Percentiles rank a stretch among this genome's conserved stretches.
Evolutionary conservation across 176 grass and related monocot species (phyloP).

Genomic region (Avena atlantica): DNA sequence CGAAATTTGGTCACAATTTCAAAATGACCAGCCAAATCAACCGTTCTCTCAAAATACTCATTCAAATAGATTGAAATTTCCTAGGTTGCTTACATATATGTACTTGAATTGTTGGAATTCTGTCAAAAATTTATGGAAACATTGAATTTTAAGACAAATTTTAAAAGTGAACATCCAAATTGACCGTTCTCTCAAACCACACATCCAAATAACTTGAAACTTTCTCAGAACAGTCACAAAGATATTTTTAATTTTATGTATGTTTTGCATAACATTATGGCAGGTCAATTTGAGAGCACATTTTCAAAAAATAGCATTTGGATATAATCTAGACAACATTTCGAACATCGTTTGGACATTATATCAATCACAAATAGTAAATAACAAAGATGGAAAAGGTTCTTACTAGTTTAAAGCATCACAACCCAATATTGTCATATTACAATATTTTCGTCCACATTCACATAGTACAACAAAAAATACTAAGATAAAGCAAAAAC

Average conservation of each 20-base stretch:
- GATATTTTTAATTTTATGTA: no score
- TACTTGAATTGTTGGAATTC: background rate
- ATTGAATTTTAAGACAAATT: background rate
- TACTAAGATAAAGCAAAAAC: background rate
- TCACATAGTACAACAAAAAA: background rate
- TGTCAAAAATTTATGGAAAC: background rate
- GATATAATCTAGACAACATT: background rate
- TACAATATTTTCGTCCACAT: background rate
- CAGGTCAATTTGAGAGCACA: background rate
- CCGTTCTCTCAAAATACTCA: background rate
- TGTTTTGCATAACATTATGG: no score
- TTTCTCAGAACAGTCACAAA: no score
- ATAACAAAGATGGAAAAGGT: background rate
- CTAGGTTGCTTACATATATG: background rate
- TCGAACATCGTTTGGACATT: background rate
- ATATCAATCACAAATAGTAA: background rate
- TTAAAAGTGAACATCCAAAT: no score
- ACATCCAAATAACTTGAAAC: no score
- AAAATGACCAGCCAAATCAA: background rate
- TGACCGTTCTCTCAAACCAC: no score
- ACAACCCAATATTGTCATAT: background rate
- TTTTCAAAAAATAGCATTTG: background rate
- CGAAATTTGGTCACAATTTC: no score
- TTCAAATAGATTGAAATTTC: background rate
- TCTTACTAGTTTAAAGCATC: background rate